These are phyloP conservation scores for Hanseniaspora mollemarum DNA, from an alignment of 805 yeast species.

Conservation along the genomic window DNA sequence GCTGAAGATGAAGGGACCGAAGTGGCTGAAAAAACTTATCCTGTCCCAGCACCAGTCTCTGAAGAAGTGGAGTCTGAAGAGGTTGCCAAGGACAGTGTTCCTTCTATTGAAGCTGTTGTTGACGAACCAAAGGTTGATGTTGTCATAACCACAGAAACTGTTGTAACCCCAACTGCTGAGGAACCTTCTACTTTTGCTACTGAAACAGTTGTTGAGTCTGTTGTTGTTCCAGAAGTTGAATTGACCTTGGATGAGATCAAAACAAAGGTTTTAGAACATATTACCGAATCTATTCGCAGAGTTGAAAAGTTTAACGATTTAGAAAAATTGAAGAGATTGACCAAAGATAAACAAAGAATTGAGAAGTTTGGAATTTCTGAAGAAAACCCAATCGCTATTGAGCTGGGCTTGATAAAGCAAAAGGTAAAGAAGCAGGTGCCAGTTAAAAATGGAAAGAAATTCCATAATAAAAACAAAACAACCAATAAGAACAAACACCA, in stretches of 20 bases:
- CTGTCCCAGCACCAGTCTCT: conserved; percentile 13
- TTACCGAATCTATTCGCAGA: conserved; percentile 56
- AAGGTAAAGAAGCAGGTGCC: not conserved
- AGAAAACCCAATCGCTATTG: conserved; percentile 54
- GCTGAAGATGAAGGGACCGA: conserved; percentile 13
- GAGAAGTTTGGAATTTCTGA: conserved; percentile 74
- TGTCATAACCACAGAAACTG: not conserved
- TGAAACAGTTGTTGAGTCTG: conserved; percentile 16
- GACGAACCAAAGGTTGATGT: conserved; percentile 18
- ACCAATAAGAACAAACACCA: conserved; percentile 8
- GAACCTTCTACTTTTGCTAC: conserved; percentile 1
- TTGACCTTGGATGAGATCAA: conserved; percentile 61
- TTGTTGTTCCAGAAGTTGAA: not conserved
- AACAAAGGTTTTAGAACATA: conserved; percentile 51
- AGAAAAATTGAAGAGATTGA: conserved; percentile 49
- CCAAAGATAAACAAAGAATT: conserved; percentile 39
- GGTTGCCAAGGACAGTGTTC: conserved; percentile 3
- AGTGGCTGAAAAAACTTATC: conserved; percentile 1
- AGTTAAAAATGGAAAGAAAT: not conserved
- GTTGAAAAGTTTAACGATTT: conserved; percentile 57
- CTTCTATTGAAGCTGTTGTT: not conserved
- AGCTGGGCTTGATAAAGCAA: conserved; percentile 47
- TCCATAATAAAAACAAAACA: not conserved
- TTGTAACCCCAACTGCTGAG: not conserved
- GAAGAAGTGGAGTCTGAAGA: conserved; percentile 6